These are phyloP conservation scores for Nemania sp. DNA, from an alignment of 2,329 filamentous ascomycete species.

Conservation along the genomic window DNA sequence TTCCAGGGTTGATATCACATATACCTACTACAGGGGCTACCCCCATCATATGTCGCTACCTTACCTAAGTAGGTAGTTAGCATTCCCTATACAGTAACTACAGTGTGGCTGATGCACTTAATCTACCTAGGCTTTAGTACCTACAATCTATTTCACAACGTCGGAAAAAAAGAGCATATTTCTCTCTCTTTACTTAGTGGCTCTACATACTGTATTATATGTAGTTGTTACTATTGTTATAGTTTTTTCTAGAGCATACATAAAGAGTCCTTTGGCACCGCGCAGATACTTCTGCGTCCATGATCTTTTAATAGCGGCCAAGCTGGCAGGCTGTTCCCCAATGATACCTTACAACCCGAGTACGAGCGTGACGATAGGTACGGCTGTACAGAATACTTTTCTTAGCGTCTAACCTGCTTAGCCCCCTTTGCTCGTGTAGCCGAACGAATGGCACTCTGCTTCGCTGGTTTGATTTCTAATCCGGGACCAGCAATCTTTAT, in stretches of 20 bases:
- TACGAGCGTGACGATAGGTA: slow-evolving; percentile 21
- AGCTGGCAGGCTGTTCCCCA: slow-evolving; percentile 6
- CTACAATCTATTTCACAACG: too few species aligned
- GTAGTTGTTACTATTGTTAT: background rate
- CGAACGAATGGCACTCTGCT: slow-evolving; percentile 41
- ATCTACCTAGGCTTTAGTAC: too few species aligned
- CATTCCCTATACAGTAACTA: too few species aligned
- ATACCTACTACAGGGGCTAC: too few species aligned
- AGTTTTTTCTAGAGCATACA: background rate
- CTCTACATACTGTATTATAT: background rate
- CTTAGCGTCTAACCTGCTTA: slow-evolving; percentile 43
- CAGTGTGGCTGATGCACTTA: too few species aligned
- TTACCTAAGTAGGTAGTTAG: too few species aligned
- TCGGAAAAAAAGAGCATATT: background rate
- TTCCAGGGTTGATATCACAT: too few species aligned
- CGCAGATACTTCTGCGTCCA: background rate
- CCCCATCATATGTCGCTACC: too few species aligned
- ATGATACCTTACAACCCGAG: slow-evolving; percentile 16
- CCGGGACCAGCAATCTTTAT: slow-evolving; percentile 25
- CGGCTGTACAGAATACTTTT: slow-evolving; percentile 17
- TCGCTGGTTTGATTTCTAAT: slow-evolving; percentile 45
- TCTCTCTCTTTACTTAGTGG: background rate
- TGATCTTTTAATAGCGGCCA: slow-evolving; percentile 29
- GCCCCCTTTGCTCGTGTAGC: slow-evolving; percentile 39
- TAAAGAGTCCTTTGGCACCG: background rate